phyloP scores from a whole-genome alignment of 2,329 filamentous ascomycete genomes.

The Colletotrichum endophyticum region DNA sequence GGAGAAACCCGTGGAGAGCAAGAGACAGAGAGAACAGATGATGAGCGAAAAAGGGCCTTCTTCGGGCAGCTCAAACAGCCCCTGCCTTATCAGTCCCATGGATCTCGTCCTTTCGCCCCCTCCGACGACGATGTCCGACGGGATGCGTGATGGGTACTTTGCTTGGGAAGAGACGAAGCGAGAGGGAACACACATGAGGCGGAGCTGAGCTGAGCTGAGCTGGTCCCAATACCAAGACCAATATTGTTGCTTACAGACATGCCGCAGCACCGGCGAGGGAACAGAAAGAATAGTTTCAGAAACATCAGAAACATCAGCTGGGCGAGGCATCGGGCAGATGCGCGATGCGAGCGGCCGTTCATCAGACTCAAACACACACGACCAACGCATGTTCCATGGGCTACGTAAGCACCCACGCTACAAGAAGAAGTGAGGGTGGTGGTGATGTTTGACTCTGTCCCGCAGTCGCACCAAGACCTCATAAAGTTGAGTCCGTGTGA shows the following conservation, averaged over 20 bases:
- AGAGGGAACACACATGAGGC: neutral
- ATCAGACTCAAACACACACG: neutral
- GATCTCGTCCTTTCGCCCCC: neutral
- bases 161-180: neutral
- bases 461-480: neutral
- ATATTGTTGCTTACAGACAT: neutral
- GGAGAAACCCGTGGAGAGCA: neutral
- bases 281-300: neutral
- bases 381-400: neutral
- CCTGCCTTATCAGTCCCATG: neutral
- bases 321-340: neutral
- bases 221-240: neutral
- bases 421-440: neutral
- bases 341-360: neutral
- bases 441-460: neutral
- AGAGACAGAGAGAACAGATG: neutral
- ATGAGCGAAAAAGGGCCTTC: neutral
- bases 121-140: neutral
- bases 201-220: neutral
- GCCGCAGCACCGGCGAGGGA: neutral
- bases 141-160: neutral
- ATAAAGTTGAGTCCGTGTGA: neutral
- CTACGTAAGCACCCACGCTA: neutral
- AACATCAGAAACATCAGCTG: neutral
- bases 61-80: neutral